These are phyloP conservation scores for Huiozyma naganishii DNA, from an alignment of 805 yeast species.

Conservation along the genomic window DNA sequence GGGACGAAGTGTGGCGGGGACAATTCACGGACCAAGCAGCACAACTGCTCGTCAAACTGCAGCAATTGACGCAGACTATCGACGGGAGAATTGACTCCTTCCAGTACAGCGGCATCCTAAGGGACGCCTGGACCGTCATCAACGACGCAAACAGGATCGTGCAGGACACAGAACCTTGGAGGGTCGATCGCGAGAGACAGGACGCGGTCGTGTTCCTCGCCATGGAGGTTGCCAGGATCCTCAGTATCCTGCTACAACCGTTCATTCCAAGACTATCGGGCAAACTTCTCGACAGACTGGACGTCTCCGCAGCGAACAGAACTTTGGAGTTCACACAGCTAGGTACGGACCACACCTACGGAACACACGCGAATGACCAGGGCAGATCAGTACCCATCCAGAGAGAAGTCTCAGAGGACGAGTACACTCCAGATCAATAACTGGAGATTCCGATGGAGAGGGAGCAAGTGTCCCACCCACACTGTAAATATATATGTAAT, in stretches of 20 bases:
- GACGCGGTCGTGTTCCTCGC: constrained; percentile 52
- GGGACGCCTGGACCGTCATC: constrained; percentile 47
- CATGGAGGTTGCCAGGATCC: constrained; percentile 59
- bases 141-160: constrained; percentile 55
- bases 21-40: constrained; percentile 8
- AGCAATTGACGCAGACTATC: constrained; percentile 32
- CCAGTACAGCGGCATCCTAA: constrained; percentile 46
- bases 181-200: constrained; percentile 28
- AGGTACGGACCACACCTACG: constrained; percentile 55
- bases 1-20: not conserved
- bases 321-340: constrained; percentile 34
- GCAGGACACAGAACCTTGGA: constrained; percentile 74
- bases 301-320: constrained; percentile 38
- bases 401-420: constrained; percentile 14
- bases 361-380: constrained; percentile 39
- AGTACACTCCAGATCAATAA: not conserved
- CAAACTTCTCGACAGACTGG: constrained; percentile 50
- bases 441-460: too few relatives aligned
- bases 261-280: constrained; percentile 58
- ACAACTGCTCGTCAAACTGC: constrained; percentile 25
- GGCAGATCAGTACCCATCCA: constrained; percentile 40
- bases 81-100: constrained; percentile 34
- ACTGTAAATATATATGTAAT: not conserved
- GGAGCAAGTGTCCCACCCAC: not conserved
- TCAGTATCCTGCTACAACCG: constrained; percentile 58